Conservation (phyloP, 306 rosid genomes). For the Cicer chorassanicum region DNA sequence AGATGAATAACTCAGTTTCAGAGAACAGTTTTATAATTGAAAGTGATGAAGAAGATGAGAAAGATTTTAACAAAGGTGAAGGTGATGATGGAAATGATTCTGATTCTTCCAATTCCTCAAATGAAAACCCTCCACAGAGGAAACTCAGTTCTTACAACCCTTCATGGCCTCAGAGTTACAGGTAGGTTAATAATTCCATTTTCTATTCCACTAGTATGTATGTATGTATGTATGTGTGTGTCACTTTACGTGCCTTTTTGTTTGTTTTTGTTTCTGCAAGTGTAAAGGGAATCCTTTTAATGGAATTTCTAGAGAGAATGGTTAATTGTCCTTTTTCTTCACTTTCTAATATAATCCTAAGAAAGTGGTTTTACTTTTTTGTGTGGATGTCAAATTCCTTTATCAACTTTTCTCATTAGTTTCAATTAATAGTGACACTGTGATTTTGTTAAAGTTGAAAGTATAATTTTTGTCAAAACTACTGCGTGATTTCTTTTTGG, state of each 20-base stretch:
- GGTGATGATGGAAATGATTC: constrained; percentile 67
- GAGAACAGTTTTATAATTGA: constrained; percentile 80
- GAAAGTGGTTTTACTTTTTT: constrained; percentile 40
- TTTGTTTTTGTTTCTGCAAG: constrained; percentile 19
- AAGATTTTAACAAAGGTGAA: constrained; percentile 57
- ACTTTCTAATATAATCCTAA: background rate
- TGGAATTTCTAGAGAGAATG: constrained; percentile 1
- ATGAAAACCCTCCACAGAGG: constrained; percentile 61
- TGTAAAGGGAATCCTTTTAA: constrained; percentile 21
- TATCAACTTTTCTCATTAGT: constrained; percentile 21
- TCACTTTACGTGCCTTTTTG: background rate
- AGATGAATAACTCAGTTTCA: constrained; percentile 78
- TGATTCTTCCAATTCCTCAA: constrained; percentile 72
- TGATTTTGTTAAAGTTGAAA: no score
- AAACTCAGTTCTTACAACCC: constrained; percentile 72
- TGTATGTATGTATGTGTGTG: background rate
- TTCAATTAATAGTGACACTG: background rate
- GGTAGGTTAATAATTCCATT: constrained; percentile 51
- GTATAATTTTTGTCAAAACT: no score
- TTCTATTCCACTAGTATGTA: constrained; percentile 2
- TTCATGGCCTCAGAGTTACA: constrained; percentile 98
- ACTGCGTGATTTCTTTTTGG: background rate
- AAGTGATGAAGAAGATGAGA: constrained; percentile 80
- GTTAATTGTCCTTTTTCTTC: constrained; percentile 3
- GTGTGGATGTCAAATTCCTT: background rate